phyloP scores from a whole-genome alignment of 2,329 filamentous ascomycete species.

The Trichoderma simmonsii region DNA sequence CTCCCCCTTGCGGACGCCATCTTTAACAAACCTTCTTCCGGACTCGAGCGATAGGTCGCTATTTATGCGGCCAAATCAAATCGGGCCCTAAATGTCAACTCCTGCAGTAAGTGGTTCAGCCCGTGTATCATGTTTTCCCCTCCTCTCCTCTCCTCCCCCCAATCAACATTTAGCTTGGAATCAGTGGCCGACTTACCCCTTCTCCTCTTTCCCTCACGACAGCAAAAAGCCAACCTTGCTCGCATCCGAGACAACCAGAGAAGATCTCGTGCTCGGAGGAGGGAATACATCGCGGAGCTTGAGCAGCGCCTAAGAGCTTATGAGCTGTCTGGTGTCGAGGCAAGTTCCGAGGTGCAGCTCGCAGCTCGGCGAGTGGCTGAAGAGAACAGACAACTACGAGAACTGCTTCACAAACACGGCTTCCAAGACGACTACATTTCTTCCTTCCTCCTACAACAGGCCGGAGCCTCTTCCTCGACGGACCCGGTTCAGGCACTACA shows the following conservation, averaged over 20 bases:
- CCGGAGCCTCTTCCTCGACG: slow-evolving; percentile 5
- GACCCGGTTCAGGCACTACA: slow-evolving; percentile 36
- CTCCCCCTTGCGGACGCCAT: slow-evolving; percentile 15
- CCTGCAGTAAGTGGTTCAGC: slow-evolving; percentile 24
- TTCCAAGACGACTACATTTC: slow-evolving; percentile 55
- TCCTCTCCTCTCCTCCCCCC: slow-evolving; percentile 20
- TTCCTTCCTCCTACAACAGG: slow-evolving; percentile 33
- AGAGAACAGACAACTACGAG: slow-evolving; percentile 64
- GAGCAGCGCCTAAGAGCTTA: slow-evolving; percentile 59
- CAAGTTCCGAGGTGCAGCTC: slow-evolving; percentile 67
- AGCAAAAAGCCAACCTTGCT: slow-evolving; percentile 41
- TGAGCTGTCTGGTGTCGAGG: slow-evolving; percentile 64
- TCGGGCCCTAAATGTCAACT: slow-evolving; percentile 24
- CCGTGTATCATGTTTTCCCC: slow-evolving; percentile 4
- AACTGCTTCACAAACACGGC: slow-evolving; percentile 56
- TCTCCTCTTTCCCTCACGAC: slow-evolving; percentile 18
- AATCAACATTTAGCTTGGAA: neutral
- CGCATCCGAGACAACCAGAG: slow-evolving; percentile 76
- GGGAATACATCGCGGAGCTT: slow-evolving; percentile 69
- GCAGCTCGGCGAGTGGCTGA: slow-evolving; percentile 66
- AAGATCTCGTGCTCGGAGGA: slow-evolving; percentile 68
- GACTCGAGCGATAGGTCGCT: slow-evolving; percentile 17
- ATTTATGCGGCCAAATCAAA: slow-evolving; percentile 19
- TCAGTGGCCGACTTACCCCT: slow-evolving; percentile 2
- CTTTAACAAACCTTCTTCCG: slow-evolving; percentile 7